Conservation (phyloP, 2,329 filamentous ascomycete genomes). For the Aspergillus texensis region DNA sequence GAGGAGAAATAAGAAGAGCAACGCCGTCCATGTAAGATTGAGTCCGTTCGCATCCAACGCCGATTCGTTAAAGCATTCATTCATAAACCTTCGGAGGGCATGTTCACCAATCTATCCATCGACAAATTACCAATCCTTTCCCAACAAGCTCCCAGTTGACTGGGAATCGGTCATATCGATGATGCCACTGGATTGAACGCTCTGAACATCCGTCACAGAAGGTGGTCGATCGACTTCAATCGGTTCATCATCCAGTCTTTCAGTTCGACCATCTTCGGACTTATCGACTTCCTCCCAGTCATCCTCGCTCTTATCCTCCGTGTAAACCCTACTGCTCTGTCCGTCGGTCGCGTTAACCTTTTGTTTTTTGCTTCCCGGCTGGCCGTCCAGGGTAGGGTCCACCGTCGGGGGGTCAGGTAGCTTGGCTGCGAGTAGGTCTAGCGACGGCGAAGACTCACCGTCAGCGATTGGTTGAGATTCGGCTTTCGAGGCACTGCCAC, state of each 20-base stretch:
- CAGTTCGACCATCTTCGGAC: conserved; percentile 25
- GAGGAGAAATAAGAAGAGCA: not conserved
- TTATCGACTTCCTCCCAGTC: conserved; percentile 45
- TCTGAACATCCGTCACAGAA: conserved; percentile 36
- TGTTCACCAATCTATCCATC: not conserved
- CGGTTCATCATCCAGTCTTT: conserved; percentile 37
- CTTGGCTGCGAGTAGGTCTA: conserved; percentile 41
- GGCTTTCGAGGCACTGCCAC: conserved; percentile 8
- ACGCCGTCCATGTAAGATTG: not conserved
- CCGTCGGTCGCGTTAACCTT: conserved; percentile 36
- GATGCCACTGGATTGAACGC: conserved; percentile 38
- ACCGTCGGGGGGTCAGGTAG: conserved; percentile 53
- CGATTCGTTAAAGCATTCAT: conserved; percentile 1
- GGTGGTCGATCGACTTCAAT: conserved; percentile 34
- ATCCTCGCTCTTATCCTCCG: conserved; percentile 37
- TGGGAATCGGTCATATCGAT: conserved; percentile 29
- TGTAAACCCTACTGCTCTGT: conserved; percentile 10
- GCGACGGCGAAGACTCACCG: conserved; percentile 29
- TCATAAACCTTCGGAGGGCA: not conserved
- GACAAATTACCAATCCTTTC: conserved; percentile 22
- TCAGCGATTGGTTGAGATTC: conserved; percentile 22
- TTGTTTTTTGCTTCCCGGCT: conserved; percentile 52
- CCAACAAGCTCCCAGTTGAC: conserved; percentile 22
- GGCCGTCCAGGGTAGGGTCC: conserved; percentile 47
- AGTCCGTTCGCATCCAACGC: not conserved